phyloP scores from a whole-genome alignment of 176 grass and related monocot genomes.

The Carex cristatella region DNA sequence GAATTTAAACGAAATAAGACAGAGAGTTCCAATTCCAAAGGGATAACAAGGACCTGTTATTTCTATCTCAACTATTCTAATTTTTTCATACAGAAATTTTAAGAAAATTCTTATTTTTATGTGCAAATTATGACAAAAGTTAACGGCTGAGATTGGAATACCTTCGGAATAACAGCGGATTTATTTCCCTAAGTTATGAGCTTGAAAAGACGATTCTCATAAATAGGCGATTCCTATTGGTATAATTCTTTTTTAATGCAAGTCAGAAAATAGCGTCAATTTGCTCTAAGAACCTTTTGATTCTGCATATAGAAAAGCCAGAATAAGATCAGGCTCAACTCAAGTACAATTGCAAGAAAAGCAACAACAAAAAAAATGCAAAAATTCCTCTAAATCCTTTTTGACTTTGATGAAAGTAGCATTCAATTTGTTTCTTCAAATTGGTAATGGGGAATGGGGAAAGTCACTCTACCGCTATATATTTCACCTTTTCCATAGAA shows the following conservation, averaged over 20 bases:
- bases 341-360: background rate
- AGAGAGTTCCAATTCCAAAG: too few species aligned
- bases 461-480: too few species aligned
- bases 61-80: too few species aligned
- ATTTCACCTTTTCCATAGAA: too few species aligned
- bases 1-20: too few species aligned
- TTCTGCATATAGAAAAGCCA: background rate
- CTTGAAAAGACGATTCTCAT: background rate
- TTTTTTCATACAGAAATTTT: too few species aligned
- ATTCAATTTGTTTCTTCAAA: background rate
- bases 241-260: background rate
- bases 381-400: background rate
- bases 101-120: too few species aligned
- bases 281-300: background rate
- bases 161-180: too few species aligned
- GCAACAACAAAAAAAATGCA: background rate
- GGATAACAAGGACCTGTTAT: too few species aligned
- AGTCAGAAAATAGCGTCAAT: background rate
- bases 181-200: background rate
- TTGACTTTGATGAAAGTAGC: slow-evolving; percentile 5
- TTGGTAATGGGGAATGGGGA: background rate
- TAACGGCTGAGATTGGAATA: too few species aligned
- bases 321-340: background rate
- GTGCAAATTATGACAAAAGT: too few species aligned
- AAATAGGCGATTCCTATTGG: background rate